These are phyloP conservation scores for Lepiota brunneoincarnata DNA, from an alignment of 768 basidiomycete genomes.

Conservation along the genomic window DNA sequence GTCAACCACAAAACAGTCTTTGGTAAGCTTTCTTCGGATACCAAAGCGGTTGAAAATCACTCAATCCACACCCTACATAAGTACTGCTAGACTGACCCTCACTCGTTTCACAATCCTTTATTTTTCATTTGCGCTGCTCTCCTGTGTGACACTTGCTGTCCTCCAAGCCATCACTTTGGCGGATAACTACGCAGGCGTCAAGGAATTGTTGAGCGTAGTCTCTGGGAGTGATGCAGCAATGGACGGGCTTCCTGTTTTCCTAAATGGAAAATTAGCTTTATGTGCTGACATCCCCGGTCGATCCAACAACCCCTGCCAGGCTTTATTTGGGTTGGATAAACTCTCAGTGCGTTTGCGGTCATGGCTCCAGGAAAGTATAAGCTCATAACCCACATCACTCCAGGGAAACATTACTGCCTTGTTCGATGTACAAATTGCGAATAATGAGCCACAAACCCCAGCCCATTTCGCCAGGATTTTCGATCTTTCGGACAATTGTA, in stretches of 20 bases:
- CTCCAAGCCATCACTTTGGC: conserved; percentile 37
- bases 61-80: conserved; percentile 16
- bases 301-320: conserved; percentile 23
- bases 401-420: not conserved
- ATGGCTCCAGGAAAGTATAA: not conserved
- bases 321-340: conserved; percentile 8
- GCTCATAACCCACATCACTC: not conserved
- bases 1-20: conserved; percentile 22
- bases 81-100: conserved; percentile 47
- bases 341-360: not conserved
- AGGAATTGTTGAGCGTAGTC: conserved; percentile 20
- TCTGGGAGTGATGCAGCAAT: conserved; percentile 20
- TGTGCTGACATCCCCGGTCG: conserved; percentile 39
- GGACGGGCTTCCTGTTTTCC: conserved; percentile 23
- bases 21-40: conserved; percentile 20
- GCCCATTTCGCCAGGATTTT: not conserved
- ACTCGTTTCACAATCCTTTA: conserved; percentile 48
- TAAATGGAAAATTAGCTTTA: conserved; percentile 24
- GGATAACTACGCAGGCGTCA: conserved; percentile 33
- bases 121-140: conserved; percentile 42
- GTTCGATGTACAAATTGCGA: not conserved
- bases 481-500: conserved; percentile 25
- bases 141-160: conserved; percentile 36
- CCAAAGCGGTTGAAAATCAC: not conserved
- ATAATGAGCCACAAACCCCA: not conserved